phyloP scores from a whole-genome alignment of 345 rosid genomes.

The Cardamine resedifolia region DNA sequence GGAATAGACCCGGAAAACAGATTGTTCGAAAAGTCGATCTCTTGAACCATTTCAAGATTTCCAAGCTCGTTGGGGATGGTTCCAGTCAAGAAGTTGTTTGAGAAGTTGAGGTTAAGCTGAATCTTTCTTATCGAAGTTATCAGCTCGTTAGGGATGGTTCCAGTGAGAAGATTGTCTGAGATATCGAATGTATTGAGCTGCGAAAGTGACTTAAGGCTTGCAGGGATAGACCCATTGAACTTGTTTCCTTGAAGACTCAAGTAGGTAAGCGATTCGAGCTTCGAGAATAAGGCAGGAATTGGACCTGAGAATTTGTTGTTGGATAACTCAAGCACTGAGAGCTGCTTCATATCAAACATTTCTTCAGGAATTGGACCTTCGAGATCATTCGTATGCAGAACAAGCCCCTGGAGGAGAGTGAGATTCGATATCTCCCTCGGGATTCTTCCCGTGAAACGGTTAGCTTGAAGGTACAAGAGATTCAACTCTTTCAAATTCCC shows the following conservation, averaged over 20 bases:
- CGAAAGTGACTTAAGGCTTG: constrained; percentile 46
- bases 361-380: constrained; percentile 60
- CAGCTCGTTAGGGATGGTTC: constrained; percentile 51
- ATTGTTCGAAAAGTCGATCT: constrained; percentile 76
- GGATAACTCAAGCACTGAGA: constrained; percentile 54
- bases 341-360: constrained; percentile 53
- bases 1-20: constrained; percentile 69
- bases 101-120: constrained; percentile 68
- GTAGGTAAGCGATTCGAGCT: constrained; percentile 55
- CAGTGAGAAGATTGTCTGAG: constrained; percentile 67
- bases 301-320: constrained; percentile 61
- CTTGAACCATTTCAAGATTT: constrained; percentile 61
- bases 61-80: constrained; percentile 73
- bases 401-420: constrained; percentile 68
- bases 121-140: constrained; percentile 46
- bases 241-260: constrained; percentile 60
- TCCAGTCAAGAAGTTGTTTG: constrained; percentile 64
- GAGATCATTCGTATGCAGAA: constrained; percentile 47
- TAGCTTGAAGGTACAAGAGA: constrained; percentile 47
- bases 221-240: constrained; percentile 73
- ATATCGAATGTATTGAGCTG: constrained; percentile 60
- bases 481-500: constrained; percentile 58
- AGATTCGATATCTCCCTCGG: constrained; percentile 64
- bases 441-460: constrained; percentile 57
- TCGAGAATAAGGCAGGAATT: constrained; percentile 52